These are phyloP conservation scores for Effrenium voratum DNA, from an alignment of 73 alveolate species.

Conservation along the genomic window DNA sequence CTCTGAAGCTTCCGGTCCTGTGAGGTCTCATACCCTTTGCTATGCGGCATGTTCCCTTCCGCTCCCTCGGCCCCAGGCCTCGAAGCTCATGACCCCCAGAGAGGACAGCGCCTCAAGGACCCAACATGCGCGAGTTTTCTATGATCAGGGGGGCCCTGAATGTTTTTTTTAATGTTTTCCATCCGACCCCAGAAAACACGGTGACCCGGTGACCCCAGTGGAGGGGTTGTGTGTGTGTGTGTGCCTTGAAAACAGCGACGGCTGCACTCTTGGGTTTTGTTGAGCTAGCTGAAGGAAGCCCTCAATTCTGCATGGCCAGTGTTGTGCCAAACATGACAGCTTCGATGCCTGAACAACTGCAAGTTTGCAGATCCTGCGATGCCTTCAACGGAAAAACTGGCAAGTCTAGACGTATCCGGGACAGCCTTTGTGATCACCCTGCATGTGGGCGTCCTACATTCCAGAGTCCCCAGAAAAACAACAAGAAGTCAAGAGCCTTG, in stretches of 20 bases:
- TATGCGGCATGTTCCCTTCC: background rate
- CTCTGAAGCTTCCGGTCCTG: background rate
- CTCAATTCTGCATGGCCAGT: no score
- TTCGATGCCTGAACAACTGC: no score
- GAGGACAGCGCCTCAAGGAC: constrained; percentile 17
- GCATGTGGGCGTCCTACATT: no score
- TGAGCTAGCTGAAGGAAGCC: no score
- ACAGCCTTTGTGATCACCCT: no score
- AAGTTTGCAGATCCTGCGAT: no score
- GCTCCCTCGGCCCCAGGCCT: constrained; percentile 1
- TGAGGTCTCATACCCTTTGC: background rate
- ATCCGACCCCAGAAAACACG: background rate
- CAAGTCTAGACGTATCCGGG: no score
- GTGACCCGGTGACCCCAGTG: background rate
- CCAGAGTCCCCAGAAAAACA: no score
- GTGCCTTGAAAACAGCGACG: background rate
- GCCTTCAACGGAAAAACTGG: no score
- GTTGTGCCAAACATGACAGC: no score
- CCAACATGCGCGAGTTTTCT: background rate
- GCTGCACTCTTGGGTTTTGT: no score
- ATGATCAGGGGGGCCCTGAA: background rate
- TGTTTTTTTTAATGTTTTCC: background rate
- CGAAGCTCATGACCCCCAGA: constrained; percentile 54
- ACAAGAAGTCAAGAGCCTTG: no score
- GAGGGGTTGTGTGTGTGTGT: background rate